Conservation (phyloP, 805 yeast species). For the Kuraishia ogatae region DNA sequence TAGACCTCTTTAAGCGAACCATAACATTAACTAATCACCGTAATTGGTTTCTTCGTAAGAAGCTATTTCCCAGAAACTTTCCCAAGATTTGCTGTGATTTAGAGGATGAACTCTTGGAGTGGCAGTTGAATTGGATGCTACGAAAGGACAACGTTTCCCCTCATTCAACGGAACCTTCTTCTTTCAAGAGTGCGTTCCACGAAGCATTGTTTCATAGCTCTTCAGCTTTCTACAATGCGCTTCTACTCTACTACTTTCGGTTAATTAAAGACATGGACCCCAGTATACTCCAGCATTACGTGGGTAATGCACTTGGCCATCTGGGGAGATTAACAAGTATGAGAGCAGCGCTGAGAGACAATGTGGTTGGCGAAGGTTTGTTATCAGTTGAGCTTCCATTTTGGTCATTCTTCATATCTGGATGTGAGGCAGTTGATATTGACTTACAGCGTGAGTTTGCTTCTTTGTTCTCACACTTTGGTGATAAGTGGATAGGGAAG, state of each 20-base stretch:
- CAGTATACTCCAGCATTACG: slow-evolving; percentile 24
- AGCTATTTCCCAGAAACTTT: slow-evolving; percentile 42
- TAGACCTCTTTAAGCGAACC: slow-evolving; percentile 36
- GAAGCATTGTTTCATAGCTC: slow-evolving; percentile 29
- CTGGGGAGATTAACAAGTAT: slow-evolving; percentile 20
- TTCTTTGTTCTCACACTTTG: slow-evolving; percentile 25
- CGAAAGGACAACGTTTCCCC: slow-evolving; percentile 13
- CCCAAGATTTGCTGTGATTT: slow-evolving; percentile 47
- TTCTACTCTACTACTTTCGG: slow-evolving; percentile 34
- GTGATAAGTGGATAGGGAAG: slow-evolving; percentile 44
- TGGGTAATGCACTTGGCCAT: slow-evolving; percentile 25
- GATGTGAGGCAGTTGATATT: slow-evolving; percentile 27
- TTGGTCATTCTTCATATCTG: slow-evolving; percentile 40
- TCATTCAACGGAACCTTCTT: slow-evolving; percentile 6
- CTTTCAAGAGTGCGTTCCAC: slow-evolving; percentile 30
- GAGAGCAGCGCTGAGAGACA: background rate
- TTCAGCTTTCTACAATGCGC: slow-evolving; percentile 31
- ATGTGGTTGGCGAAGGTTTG: background rate
- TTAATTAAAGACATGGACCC: slow-evolving; percentile 35
- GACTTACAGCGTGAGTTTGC: slow-evolving; percentile 24
- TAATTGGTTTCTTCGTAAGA: slow-evolving; percentile 32
- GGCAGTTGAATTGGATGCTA: slow-evolving; percentile 39
- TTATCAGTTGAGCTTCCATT: slow-evolving; percentile 30
- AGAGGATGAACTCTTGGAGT: slow-evolving; percentile 38
- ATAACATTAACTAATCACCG: slow-evolving; percentile 43